These are phyloP conservation scores for Pseudozyma sp. DNA, from an alignment of 1,284 basidiomycete genomes.

Conservation along the genomic window DNA sequence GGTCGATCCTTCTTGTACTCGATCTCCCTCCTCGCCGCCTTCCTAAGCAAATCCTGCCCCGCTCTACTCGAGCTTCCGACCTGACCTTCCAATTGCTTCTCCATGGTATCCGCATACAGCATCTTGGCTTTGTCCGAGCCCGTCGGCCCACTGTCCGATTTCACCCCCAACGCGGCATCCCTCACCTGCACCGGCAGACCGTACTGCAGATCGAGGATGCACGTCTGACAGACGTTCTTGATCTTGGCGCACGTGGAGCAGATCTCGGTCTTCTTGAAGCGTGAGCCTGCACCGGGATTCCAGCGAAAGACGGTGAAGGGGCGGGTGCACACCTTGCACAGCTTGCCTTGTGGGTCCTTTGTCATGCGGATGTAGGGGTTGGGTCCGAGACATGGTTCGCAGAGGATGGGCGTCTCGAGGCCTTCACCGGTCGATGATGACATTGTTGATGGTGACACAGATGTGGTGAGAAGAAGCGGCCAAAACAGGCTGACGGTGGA, in stretches of 20 bases:
- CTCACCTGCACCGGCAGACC: conserved; percentile 96
- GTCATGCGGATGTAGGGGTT: conserved; percentile 73
- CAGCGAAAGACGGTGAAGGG: conserved; percentile 97
- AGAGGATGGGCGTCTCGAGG: conserved; percentile 86
- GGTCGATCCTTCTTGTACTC: conserved; percentile 94
- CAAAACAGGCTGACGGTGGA: conserved; percentile 1
- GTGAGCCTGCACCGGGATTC: conserved; percentile 91
- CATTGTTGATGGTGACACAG: conserved; percentile 2
- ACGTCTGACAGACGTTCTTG: conserved; percentile 99
- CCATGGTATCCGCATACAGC: conserved; percentile 80
- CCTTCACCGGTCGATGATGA: conserved; percentile 72
- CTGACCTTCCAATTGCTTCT: conserved; percentile 76
- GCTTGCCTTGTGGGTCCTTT: conserved; percentile 93
- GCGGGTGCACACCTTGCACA: conserved; percentile 86
- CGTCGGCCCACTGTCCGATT: conserved; percentile 70
- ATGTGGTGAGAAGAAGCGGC: no score
- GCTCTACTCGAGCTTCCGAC: conserved; percentile 62
- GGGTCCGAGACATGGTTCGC: conserved; percentile 71
- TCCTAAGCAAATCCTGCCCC: conserved; percentile 95
- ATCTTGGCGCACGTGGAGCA: conserved; percentile 99
- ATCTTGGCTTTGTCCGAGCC: conserved; percentile 93
- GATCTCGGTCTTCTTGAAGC: conserved; percentile 97
- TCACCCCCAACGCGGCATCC: conserved; percentile 89
- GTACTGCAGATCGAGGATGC: conserved; percentile 91
- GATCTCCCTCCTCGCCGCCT: conserved; percentile 90